Base-by-base conservation (phyloP, 495 filamentous ascomycete species). In the Cercophora sp. region DNA sequence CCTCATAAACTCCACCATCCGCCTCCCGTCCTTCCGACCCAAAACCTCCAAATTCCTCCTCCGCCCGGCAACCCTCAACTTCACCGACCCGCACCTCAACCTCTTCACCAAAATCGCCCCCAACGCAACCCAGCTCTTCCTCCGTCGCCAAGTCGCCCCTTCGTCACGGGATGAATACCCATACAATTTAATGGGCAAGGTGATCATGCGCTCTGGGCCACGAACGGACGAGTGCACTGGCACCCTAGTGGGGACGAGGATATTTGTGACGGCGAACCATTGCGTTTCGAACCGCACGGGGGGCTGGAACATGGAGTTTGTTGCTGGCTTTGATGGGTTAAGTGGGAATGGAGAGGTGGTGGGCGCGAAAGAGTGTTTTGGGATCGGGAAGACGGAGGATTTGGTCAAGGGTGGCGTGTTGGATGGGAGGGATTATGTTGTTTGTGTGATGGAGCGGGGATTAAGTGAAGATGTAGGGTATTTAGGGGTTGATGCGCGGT, bases 201-300 rank as follows among this genome's bases (percentile, higher is more conserved):
- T 31, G n/a, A 29, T 46, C 24, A 46, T 29, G 43, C 43, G 43
- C 22, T 15, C 13, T 15, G 25, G 43, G n/a, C 24, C 8, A 13
- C n/a, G 24, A 8, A 8, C 43, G 2, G 22, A 20, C 1, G 25
- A 27, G 13, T 46, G 43, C 25, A 29, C 43, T 8, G 43, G 43
- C 1, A 31, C 43, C 18, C n/a, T 46, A 8, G 43, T 46, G 13
- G 43, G 43, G 1, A 18, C 26, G n/a, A 24, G 26, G 24, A 15
- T 46, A 9, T 6, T 46, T 8, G 24, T 46, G n/a, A 46, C 43
- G 16, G 43, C 43, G 11, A 31, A 27, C 22, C 43, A 46, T 26
- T 46, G 43, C 43, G 24, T 31, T 4, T 18, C 13, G 3, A 31
- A n/a, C 16, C 10, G 27, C 22, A 3, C 43, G 25, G 3, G 1